Conservation (phyloP, 2,329 filamentous ascomycete genomes). For the Hyphodiscus sp. region DNA sequence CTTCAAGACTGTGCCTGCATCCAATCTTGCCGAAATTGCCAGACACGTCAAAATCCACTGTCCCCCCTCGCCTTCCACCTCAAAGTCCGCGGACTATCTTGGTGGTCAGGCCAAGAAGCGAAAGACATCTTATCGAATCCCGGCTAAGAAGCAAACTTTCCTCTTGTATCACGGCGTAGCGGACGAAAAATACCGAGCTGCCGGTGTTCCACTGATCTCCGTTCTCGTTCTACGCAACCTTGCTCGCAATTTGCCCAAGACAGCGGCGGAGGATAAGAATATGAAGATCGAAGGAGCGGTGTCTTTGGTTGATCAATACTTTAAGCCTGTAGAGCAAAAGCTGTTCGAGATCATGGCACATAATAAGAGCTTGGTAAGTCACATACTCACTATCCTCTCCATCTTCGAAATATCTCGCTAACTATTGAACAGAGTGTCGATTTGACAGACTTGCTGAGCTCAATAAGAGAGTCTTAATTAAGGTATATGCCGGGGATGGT, state of each 20-base stretch:
- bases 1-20: slow-evolving; percentile 37
- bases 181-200: slow-evolving; percentile 55
- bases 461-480: not conserved
- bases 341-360: slow-evolving; percentile 65
- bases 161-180: slow-evolving; percentile 50
- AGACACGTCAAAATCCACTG: slow-evolving; percentile 31
- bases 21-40: slow-evolving; percentile 25
- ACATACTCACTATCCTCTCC: not conserved
- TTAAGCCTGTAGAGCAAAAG: slow-evolving; percentile 57
- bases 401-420: not conserved
- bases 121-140: slow-evolving; percentile 26
- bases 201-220: slow-evolving; percentile 72
- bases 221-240: slow-evolving; percentile 75
- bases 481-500: not conserved
- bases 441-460: not conserved
- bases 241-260: slow-evolving; percentile 59
- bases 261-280: slow-evolving; percentile 49
- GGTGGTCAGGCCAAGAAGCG: slow-evolving; percentile 17
- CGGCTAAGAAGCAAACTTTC: slow-evolving; percentile 47
- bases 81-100: slow-evolving; percentile 8
- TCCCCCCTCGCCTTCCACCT: slow-evolving; percentile 9
- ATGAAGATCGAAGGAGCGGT: slow-evolving; percentile 43
- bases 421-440: not conserved
- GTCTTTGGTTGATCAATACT: slow-evolving; percentile 62
- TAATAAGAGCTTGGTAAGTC: slow-evolving; percentile 53